Evolutionary conservation across 78 protist species (phyloP), one percentile per base, ranked within the genome.

Genomic region (Planoprotostelium fungivorum): DNA sequence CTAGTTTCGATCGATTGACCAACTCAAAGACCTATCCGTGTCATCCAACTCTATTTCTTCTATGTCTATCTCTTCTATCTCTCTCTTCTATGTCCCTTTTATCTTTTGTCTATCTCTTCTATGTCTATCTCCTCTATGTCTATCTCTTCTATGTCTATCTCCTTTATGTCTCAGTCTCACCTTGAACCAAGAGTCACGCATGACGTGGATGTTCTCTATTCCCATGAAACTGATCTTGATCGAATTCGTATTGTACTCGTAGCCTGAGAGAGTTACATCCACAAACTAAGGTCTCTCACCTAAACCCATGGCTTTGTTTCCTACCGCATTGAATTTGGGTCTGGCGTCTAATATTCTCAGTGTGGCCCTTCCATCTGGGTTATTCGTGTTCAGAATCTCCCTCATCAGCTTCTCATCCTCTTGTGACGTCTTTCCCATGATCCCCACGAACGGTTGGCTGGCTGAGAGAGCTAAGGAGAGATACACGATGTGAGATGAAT

Each of bases 191-290:
- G 93, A 63, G 29, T 84, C 89, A 31, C 97, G 88, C 95, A 97
- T 92, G 28, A 91, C 96, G 87, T 97, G 99, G 51, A 97, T 97
- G 88, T 97, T 97, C 29, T 89, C 96, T 84, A 97, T 96, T 86
- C 63, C 89, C 85, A 96, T 51, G 85, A 92, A 92, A 29, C 88
- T 92, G 0, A 92, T 89, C 28, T 51, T 51, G 5, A 16, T 51
- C 5, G 5, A 25, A 25, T 5, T 16, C 5, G 73, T 51, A 51
- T 51, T 51, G 16, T 51, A 51, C 16, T 51, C 73, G 16, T 51
- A 51, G 5, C 73, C 73, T 51, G 16, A 25, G n/a, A n/a, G n/a
- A n/a, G n/a, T n/a, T n/a, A n/a, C n/a, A n/a, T n/a, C n/a, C n/a
- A n/a, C n/a, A n/a, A n/a, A n/a, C n/a, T n/a, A n/a, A 51, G 5